Evolutionary conservation across 2,329 filamentous ascomycete species (phyloP), one percentile per base, ranked within the genome.

Genomic region (Blastomyces gilchristii): DNA sequence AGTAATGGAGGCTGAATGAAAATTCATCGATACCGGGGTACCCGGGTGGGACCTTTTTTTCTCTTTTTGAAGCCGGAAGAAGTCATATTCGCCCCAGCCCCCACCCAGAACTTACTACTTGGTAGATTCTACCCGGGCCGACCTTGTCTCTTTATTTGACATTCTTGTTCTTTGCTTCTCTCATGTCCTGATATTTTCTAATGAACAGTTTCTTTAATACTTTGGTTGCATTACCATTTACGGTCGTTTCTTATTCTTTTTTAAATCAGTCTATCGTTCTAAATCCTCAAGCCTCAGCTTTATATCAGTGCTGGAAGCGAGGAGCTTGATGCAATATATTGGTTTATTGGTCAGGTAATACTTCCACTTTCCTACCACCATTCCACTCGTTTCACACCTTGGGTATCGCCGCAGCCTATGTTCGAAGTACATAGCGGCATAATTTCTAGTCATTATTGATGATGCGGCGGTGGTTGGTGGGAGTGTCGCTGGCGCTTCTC

Each of bases 391-490:
- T 59, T 34, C 14, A n/a, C 16, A 8, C 14, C 34, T 37, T 49
- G n/a, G 8, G 28, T 59, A 25, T 22, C 34, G 14, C 22, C 57
- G 57, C 43, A 14, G 41, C 41, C 7, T 49, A 59, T 59, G 57
- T 59, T 47, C 18, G 18, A 25, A 11, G 25, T 59, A 6, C 34
- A 18, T 49, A 16, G 41, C 25, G 43, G 41, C 57, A 18, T 47
- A 49, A n/a, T 49, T 37, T n/a, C 47, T 25, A 31, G 31, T 49
- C 45, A 39, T 49, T 47, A 53, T 28, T 43, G 49, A 72, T 41
- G 56, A 76, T 76, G 74, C 66, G 70, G 69, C 72, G 69, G 73
- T 68, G 65, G 65, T 65, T 66, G 62, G 62, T 65, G 60, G 63
- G 69, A 63, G 61, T 66, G 22, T 62, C 73, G 62, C 64, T 76